phyloP scores from a whole-genome alignment of 1,284 basidiomycete genomes.

The Termitomyces sp. region DNA sequence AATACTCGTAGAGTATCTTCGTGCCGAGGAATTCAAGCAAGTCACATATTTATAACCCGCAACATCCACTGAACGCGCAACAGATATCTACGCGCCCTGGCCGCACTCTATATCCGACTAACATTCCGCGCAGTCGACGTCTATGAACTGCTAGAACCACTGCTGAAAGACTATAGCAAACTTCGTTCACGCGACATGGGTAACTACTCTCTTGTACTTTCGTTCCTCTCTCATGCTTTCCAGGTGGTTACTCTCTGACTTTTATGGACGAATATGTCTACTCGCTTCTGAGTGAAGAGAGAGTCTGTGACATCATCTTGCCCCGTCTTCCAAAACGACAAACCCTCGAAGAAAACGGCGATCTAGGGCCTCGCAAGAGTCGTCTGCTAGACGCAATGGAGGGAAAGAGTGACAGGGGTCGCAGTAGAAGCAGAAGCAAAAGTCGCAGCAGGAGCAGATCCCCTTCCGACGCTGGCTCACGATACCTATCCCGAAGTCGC shows the following conservation, averaged over 20 bases:
- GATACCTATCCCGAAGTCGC: slow-evolving; percentile 29
- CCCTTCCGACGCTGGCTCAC: slow-evolving; percentile 44
- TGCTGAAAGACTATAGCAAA: slow-evolving; percentile 92
- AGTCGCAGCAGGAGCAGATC: slow-evolving; percentile 26
- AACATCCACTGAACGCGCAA: not conserved
- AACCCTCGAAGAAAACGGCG: slow-evolving; percentile 88
- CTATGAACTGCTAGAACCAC: slow-evolving; percentile 89
- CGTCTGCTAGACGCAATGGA: slow-evolving; percentile 80
- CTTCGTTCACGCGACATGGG: slow-evolving; percentile 78
- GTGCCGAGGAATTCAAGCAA: slow-evolving; percentile 96
- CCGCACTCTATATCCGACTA: slow-evolving; percentile 92
- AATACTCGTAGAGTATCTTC: slow-evolving; percentile 91
- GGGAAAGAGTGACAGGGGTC: slow-evolving; percentile 47
- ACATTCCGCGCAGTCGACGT: slow-evolving; percentile 89
- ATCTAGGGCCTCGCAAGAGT: slow-evolving; percentile 79
- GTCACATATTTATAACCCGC: slow-evolving; percentile 26
- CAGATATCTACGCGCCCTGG: slow-evolving; percentile 90
- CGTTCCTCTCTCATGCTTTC: not conserved
- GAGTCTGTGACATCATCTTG: slow-evolving; percentile 95
- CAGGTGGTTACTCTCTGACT: slow-evolving; percentile 78
- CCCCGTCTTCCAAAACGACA: slow-evolving; percentile 85
- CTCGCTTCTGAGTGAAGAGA: slow-evolving; percentile 79
- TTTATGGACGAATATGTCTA: slow-evolving; percentile 94
- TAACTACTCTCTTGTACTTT: slow-evolving; percentile 26
- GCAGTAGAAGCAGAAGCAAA: slow-evolving; percentile 22